phyloP scores from a whole-genome alignment of 2,329 filamentous ascomycete species.

The Coniella lustricola region DNA sequence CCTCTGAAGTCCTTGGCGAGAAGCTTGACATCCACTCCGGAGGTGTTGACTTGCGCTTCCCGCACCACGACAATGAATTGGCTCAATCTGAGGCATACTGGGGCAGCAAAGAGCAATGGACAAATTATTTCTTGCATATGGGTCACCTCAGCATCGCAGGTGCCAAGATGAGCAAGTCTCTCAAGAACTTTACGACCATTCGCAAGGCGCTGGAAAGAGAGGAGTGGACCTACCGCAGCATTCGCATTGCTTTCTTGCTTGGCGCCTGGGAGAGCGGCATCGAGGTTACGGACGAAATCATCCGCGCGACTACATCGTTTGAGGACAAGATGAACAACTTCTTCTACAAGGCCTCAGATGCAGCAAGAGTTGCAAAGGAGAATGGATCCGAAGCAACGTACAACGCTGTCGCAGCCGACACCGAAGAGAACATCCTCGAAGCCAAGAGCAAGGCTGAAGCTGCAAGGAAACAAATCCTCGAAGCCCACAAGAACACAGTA shows the following conservation, averaged over 20 bases:
- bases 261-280: conserved; percentile 63
- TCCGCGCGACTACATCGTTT: conserved; percentile 52
- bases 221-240: conserved; percentile 57
- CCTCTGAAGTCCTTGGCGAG: conserved; percentile 75
- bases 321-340: conserved; percentile 56
- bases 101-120: conserved; percentile 57
- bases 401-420: conserved; percentile 3
- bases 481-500: conserved; percentile 47
- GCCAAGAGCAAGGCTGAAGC: conserved; percentile 17
- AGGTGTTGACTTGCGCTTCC: conserved; percentile 84
- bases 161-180: conserved; percentile 89
- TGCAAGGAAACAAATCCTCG: conserved; percentile 27
- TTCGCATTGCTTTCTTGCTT: conserved; percentile 63
- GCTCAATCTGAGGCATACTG: conserved; percentile 68
- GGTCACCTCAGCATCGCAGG: conserved; percentile 85
- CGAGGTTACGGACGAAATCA: conserved; percentile 60
- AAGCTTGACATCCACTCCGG: conserved; percentile 87
- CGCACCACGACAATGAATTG: conserved; percentile 86
- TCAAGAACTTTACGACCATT: conserved; percentile 96
- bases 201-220: conserved; percentile 65
- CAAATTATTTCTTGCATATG: conserved; percentile 92
- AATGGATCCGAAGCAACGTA: neutral
- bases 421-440: conserved; percentile 7
- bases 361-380: conserved; percentile 9
- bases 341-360: conserved; percentile 28